phyloP scores from a whole-genome alignment of 352 stramenopile species.

The Pythium volutum region DNA sequence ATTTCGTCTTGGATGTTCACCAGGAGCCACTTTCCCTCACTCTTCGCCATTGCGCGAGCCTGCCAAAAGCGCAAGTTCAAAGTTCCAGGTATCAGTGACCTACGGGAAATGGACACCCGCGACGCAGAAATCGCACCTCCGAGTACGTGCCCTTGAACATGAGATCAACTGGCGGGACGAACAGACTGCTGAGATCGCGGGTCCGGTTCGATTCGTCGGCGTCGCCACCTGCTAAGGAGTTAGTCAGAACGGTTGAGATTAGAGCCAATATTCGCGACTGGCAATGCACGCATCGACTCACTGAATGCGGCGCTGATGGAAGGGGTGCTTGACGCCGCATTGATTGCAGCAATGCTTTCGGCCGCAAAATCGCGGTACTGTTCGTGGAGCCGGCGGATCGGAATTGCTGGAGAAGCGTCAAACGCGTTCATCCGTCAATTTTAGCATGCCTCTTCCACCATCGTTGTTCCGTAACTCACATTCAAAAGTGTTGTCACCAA shows the following conservation, averaged over 20 bases:
- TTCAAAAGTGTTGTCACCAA: constrained; percentile 48
- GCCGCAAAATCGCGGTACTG: constrained; percentile 80
- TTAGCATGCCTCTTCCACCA: background rate
- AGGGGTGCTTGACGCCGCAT: constrained; percentile 26
- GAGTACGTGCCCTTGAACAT: constrained; percentile 81
- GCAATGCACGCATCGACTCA: constrained; percentile 11
- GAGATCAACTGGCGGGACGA: constrained; percentile 68
- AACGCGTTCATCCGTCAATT: background rate
- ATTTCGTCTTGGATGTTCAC: constrained; percentile 94
- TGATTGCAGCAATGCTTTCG: constrained; percentile 78
- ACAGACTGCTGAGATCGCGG: constrained; percentile 64
- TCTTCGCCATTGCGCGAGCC: constrained; percentile 76
- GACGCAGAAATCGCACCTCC: constrained; percentile 37
- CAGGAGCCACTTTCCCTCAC: constrained; percentile 89
- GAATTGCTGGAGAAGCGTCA: constrained; percentile 29
- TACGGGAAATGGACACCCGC: too few relatives aligned
- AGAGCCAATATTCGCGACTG: background rate
- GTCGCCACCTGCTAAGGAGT: background rate
- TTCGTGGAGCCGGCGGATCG: constrained; percentile 58
- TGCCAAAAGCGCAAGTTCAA: constrained; percentile 4
- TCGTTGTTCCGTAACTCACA: constrained; percentile 7
- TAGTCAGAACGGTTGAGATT: background rate
- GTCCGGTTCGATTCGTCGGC: constrained; percentile 24
- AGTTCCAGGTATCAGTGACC: background rate
- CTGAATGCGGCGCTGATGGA: constrained; percentile 47